Conservation (phyloP, 768 basidiomycete genomes). For the Suillus subluteus region DNA sequence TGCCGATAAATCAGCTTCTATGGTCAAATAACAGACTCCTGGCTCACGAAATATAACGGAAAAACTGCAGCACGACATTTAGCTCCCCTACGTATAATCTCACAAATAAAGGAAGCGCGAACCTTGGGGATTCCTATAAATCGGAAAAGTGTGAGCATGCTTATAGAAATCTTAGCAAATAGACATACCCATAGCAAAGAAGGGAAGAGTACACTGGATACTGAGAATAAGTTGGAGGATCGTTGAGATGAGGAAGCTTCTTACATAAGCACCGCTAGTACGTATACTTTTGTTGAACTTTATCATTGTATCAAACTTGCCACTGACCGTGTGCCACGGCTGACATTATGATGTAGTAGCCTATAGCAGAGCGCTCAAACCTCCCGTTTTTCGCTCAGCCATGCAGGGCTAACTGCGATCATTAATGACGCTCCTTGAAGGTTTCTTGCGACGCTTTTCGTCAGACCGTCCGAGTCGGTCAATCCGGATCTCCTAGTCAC, state of each 20-base stretch:
- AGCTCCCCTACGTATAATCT: conserved; percentile 11
- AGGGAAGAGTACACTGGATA: background rate
- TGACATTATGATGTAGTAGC: too few relatives aligned
- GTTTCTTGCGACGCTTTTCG: too few relatives aligned
- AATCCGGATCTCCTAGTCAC: too few relatives aligned
- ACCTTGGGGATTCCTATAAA: conserved; percentile 68
- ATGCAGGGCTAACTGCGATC: too few relatives aligned
- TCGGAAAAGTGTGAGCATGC: conserved; percentile 11
- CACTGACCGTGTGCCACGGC: too few relatives aligned
- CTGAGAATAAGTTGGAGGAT: background rate
- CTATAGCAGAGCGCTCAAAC: too few relatives aligned
- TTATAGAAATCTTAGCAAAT: too few relatives aligned
- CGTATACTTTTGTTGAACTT: too few relatives aligned
- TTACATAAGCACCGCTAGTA: conserved; percentile 2
- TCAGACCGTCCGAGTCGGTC: too few relatives aligned
- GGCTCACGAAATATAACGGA: conserved; percentile 91
- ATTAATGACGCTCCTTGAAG: too few relatives aligned
- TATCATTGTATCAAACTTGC: too few relatives aligned
- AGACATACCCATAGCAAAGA: conserved; percentile 3
- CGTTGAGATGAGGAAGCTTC: background rate
- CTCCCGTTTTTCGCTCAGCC: too few relatives aligned
- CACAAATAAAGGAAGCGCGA: conserved; percentile 20
- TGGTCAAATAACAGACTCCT: background rate
- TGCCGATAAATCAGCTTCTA: conserved; percentile 34
- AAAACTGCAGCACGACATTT: conserved; percentile 62